These are phyloP conservation scores for Cryptococcus wingfieldii DNA, from an alignment of 1,284 basidiomycete genomes.

Conservation along the genomic window DNA sequence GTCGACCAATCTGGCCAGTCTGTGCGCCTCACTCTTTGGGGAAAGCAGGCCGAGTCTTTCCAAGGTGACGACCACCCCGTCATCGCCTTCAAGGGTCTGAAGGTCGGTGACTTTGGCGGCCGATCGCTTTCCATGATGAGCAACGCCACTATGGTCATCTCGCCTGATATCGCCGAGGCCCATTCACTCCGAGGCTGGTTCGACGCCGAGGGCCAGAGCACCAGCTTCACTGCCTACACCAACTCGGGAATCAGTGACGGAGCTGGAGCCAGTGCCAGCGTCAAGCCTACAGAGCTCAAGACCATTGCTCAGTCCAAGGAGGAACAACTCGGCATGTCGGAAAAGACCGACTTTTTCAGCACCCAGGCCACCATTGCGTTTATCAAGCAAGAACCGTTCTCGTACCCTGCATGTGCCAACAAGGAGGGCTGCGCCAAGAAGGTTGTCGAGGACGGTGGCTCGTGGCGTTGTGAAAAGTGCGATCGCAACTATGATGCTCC, in stretches of 20 bases:
- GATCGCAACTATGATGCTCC: slow-evolving; percentile 68
- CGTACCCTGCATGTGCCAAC: slow-evolving; percentile 84
- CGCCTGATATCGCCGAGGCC: slow-evolving; percentile 84
- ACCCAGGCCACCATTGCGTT: slow-evolving; percentile 81
- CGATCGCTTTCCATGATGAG: slow-evolving; percentile 70
- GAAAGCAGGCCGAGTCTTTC: slow-evolving; percentile 87
- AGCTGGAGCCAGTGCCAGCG: slow-evolving; percentile 27
- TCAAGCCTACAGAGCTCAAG: slow-evolving; percentile 64
- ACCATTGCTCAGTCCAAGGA: slow-evolving; percentile 80
- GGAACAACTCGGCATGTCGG: slow-evolving; percentile 67
- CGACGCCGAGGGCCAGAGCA: slow-evolving; percentile 61
- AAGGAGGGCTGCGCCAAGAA: slow-evolving; percentile 83
- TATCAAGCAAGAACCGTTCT: slow-evolving; percentile 79
- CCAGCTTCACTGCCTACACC: slow-evolving; percentile 68
- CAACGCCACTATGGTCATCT: slow-evolving; percentile 68
- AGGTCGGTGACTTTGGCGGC: slow-evolving; percentile 92
- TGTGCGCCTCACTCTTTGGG: slow-evolving; percentile 90
- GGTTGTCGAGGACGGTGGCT: slow-evolving; percentile 63
- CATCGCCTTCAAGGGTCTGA: slow-evolving; percentile 91
- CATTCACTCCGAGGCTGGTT: slow-evolving; percentile 86
- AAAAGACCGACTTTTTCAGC: slow-evolving; percentile 79
- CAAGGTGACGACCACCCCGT: slow-evolving; percentile 58
- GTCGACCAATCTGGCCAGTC: slow-evolving; percentile 80
- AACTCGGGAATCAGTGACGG: slow-evolving; percentile 39
- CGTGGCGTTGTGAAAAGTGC: slow-evolving; percentile 95